A percentile compares a stretch with the other conserved stretches of the same genome.
Conservation (phyloP, 2,329 filamentous ascomycete species). For the Peltaster fructicola region DNA sequence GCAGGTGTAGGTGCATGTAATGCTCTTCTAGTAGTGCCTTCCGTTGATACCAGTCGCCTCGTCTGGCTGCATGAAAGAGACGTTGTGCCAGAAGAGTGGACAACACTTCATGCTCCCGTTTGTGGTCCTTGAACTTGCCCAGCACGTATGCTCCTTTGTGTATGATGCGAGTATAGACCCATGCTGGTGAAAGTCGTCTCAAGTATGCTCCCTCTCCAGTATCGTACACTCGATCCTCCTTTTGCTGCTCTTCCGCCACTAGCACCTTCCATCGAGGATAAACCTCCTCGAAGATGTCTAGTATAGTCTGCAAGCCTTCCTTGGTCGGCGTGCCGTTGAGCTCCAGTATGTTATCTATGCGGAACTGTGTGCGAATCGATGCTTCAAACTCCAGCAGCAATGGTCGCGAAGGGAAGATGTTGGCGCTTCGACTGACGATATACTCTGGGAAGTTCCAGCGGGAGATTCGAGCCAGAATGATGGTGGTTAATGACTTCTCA, state of each 20-base stretch:
- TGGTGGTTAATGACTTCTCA: conserved; percentile 85
- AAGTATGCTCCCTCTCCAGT: conserved; percentile 78
- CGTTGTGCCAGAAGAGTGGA: conserved; percentile 60
- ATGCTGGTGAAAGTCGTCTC: conserved; percentile 73
- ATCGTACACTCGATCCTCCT: conserved; percentile 61
- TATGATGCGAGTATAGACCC: conserved; percentile 82
- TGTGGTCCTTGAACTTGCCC: conserved; percentile 65
- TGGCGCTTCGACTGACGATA: conserved; percentile 73
- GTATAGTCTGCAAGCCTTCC: conserved; percentile 46
- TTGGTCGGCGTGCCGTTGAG: conserved; percentile 53
- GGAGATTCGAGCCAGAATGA: conserved; percentile 83
- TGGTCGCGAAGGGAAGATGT: conserved; percentile 64
- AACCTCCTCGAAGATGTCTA: conserved; percentile 55
- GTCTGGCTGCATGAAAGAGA: conserved; percentile 67
- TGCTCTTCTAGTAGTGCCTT: conserved; percentile 90
- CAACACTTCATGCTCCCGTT: conserved; percentile 56
- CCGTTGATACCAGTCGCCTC: conserved; percentile 88
- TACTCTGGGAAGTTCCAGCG: conserved; percentile 77
- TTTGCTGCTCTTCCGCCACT: conserved; percentile 55
- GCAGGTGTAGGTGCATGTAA: conserved; percentile 57
- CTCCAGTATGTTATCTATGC: conserved; percentile 67
- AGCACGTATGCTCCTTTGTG: conserved; percentile 72
- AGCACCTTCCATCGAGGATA: conserved; percentile 66
- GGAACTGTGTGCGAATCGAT: conserved; percentile 62
- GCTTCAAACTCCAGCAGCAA: conserved; percentile 78